Percentiles rank a stretch among this genome's conserved stretches.
These are phyloP conservation scores for Sugiyamaella novakii DNA, from an alignment of 1,139 yeast species.

Conservation along the genomic window DNA sequence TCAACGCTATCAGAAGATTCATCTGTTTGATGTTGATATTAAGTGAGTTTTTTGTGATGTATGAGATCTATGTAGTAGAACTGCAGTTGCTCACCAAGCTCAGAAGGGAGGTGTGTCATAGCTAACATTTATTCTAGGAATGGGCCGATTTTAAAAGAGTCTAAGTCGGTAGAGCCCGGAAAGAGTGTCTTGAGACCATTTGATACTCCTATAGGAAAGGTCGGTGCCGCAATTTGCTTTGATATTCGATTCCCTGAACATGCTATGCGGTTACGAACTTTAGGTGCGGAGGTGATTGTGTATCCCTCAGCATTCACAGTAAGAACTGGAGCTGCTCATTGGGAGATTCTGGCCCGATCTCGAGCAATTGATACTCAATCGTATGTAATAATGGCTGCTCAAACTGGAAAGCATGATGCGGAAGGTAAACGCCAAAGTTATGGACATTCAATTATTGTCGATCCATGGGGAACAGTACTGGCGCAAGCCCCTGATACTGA, in stretches of 20 bases:
- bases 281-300: constrained; percentile 77
- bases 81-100: not conserved
- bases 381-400: constrained; percentile 90
- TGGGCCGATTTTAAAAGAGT: constrained; percentile 64
- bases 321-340: constrained; percentile 88
- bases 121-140: too few relatives aligned
- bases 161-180: constrained; percentile 84
- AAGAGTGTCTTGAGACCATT: constrained; percentile 56
- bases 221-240: constrained; percentile 79
- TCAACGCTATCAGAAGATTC: constrained; percentile 79
- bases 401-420: constrained; percentile 69
- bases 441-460: constrained; percentile 84
- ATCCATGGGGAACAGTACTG: constrained; percentile 87
- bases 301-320: constrained; percentile 93
- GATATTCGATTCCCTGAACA: constrained; percentile 89
- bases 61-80: too few relatives aligned
- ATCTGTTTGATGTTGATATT: constrained; percentile 85
- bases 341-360: constrained; percentile 77
- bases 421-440: constrained; percentile 57
- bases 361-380: constrained; percentile 88
- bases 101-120: too few relatives aligned
- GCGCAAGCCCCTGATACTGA: constrained; percentile 58
- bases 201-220: constrained; percentile 59
- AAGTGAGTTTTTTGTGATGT: constrained; percentile 76
- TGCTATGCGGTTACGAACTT: constrained; percentile 60